Conservation (phyloP, 805 yeast species). For the Candida sanyiensis region DNA sequence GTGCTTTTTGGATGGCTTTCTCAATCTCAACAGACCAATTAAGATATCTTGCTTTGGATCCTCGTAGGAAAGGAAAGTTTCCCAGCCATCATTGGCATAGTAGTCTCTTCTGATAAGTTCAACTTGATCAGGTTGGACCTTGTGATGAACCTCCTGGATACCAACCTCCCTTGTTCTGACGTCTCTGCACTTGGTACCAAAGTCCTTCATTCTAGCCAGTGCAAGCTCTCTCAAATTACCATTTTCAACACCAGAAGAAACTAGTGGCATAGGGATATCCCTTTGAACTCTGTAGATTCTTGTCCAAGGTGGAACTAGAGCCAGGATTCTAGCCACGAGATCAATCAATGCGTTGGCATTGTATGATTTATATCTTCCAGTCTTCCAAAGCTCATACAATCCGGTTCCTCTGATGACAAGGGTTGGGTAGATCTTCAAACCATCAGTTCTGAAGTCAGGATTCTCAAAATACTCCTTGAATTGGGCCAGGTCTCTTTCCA, state of each 20-base stretch:
- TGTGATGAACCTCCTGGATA: conserved; percentile 96
- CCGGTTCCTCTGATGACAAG: conserved; percentile 97
- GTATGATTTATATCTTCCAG: conserved; percentile 89
- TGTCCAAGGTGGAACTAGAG: conserved; percentile 98
- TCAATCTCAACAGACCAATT: conserved; percentile 81
- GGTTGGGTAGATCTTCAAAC: conserved; percentile 92
- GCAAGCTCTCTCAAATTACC: conserved; percentile 96
- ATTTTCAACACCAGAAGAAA: conserved; percentile 95
- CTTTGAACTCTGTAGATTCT: conserved; percentile 97
- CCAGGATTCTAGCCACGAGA: conserved; percentile 90
- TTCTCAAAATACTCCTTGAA: conserved; percentile 94
- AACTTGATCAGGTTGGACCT: conserved; percentile 94
- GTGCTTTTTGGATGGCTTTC: conserved; percentile 83
- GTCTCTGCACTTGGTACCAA: conserved; percentile 93
- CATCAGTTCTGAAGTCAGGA: conserved; percentile 96
- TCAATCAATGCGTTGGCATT: conserved; percentile 93
- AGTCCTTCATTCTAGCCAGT: conserved; percentile 94
- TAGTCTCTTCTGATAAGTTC: conserved; percentile 93
- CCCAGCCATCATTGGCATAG: conserved; percentile 98
- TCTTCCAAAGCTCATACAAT: conserved; percentile 93
- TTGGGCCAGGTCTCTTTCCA: conserved; percentile 96
- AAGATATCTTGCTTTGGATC: conserved; percentile 95
- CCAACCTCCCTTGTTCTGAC: conserved; percentile 98
- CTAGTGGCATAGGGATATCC: conserved; percentile 98
- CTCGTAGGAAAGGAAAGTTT: conserved; percentile 90